Evolutionary conservation across 2,329 filamentous ascomycete species (phyloP), one percentile per base, ranked within the genome.

Genomic region (Colletotrichum nymphaeae): DNA sequence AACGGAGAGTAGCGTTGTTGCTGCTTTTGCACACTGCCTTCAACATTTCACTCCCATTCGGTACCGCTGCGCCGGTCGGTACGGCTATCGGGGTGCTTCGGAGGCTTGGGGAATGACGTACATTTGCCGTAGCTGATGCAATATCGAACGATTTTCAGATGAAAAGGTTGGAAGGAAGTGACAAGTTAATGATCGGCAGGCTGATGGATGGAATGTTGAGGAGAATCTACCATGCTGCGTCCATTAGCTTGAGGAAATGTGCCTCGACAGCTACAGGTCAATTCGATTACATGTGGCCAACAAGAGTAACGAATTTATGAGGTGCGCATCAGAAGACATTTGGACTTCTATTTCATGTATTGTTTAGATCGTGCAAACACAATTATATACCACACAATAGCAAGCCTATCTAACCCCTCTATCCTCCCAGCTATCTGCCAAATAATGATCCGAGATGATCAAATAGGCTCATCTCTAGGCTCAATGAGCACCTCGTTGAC

Each of bases 401-500:
- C 32, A 28, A 56, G 24, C 49, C 22, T 2, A 24, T 5, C 7
- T n/a, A n/a, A n/a, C n/a, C 46, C 53, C 32, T 9, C 19, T 46
- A 53, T 22, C 28, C 28, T 24, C 24, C 11, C 32, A 9, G 8
- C 42, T 5, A 2, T 30, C 3, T 46, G 3, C 32, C 22, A 9
- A 8, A 4, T 28, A n/a, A 14, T 14, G 35, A 28, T 67, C 79
- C n/a, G 11, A 19, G 22, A 24, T 56, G 30, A 37, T 68, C 76
- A 94, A 74, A 94, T 93, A 12, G 93, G 93, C 84, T 94, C 93
- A 76, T 94, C 93, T 58, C 93, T 85, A 16, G 93, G 93, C 85
- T 95, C 93, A 79, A 96, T 93, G 80, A 96, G 80, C 4, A 96
- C 88, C 84, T 96, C 94, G 76, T 96, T 96, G 1, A 96, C 92